These are phyloP conservation scores for Malassezia equina DNA, from an alignment of 1,284 basidiomycete genomes.

Conservation along the genomic window DNA sequence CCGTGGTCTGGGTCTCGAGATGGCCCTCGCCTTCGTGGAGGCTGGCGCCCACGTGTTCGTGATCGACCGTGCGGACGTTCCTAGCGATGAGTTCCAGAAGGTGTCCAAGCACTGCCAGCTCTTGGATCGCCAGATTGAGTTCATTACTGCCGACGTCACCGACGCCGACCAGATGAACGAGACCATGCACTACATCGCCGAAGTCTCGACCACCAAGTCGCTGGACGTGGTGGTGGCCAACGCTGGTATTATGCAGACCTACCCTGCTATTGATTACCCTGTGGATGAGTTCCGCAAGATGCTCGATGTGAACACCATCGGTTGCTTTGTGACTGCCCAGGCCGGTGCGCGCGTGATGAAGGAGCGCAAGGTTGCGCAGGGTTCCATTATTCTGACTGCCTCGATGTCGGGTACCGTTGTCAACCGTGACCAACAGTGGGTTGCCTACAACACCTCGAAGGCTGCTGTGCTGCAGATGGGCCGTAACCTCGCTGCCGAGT, in stretches of 20 bases:
- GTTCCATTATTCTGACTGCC: slow-evolving; percentile 71
- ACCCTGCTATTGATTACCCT: slow-evolving; percentile 62
- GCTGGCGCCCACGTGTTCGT: slow-evolving; percentile 69
- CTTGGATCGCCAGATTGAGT: slow-evolving; percentile 58
- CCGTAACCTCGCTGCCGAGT: slow-evolving; percentile 72
- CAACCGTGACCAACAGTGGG: slow-evolving; percentile 62
- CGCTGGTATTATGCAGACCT: slow-evolving; percentile 61
- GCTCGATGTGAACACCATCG: slow-evolving; percentile 60
- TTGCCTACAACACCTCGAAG: slow-evolving; percentile 70
- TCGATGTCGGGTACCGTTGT: slow-evolving; percentile 78
- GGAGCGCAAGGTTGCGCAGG: slow-evolving; percentile 58
- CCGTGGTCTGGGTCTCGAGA: slow-evolving; percentile 70
- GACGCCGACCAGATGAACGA: slow-evolving; percentile 52
- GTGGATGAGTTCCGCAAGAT: slow-evolving; percentile 63
- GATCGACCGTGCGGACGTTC: slow-evolving; percentile 60
- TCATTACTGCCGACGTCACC: slow-evolving; percentile 51
- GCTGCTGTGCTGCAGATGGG: slow-evolving; percentile 71
- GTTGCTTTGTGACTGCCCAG: slow-evolving; percentile 67
- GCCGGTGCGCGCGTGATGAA: slow-evolving; percentile 66
- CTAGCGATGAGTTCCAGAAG: slow-evolving; percentile 59
- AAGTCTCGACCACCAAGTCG: slow-evolving; percentile 50
- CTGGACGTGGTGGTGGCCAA: slow-evolving; percentile 67
- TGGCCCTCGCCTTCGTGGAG: slow-evolving; percentile 66
- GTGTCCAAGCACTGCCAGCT: slow-evolving; percentile 49
- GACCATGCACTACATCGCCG: slow-evolving; percentile 43